Base-by-base conservation (phyloP, 2,329 filamentous ascomycete genomes). In the Aquanectria penicillioides region DNA sequence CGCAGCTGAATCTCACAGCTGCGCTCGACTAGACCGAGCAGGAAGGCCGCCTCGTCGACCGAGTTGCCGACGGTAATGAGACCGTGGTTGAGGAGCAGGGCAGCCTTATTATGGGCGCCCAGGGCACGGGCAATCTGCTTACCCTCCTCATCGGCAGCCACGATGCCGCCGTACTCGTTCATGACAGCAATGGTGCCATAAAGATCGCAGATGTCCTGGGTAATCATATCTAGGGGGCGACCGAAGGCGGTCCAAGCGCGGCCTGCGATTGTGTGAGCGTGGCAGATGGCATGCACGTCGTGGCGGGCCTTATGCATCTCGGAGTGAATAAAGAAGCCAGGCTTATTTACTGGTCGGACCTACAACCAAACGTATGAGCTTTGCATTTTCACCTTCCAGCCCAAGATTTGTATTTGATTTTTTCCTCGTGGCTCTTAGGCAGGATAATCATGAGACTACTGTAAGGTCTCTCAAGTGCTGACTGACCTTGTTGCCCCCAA, bases 41-140 rank as follows among this genome's bases (percentile, higher is more conserved):
- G n/a, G 72, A 88, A 93, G 0, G 86, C 87, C 1, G 90, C 90
- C 74, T 93, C 90, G 69, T 93, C 90, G 2, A 93, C 89, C 0
- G 90, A 93, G 6, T 74, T 69, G 4, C 90, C 90, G 0, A 91
- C 89, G 0, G 88, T 91, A 47, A 93, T 74, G 29, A 93, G 76
- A 0, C 90, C 90, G 74, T 93, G 90, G 71, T 92, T 93, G 63
- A 88, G 80, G 47, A 92, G 76, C 41, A 92, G 87, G 62, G 86
- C 81, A 2, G 82, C 89, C 71, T 83, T 89, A 64, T 84, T 84
- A 1, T 78, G 73, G 22, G 66, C 57, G 0, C 89, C 89, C 2
- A 93, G 77, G 1, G 88, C 84, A 10, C 77, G 77, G 2, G 89
- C 89, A 61, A 93, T 86, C 36, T 83, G 79, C 64, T 82, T 75